Conservation (phyloP, 2,329 filamentous ascomycete species). For the Alternaria brassicicola region DNA sequence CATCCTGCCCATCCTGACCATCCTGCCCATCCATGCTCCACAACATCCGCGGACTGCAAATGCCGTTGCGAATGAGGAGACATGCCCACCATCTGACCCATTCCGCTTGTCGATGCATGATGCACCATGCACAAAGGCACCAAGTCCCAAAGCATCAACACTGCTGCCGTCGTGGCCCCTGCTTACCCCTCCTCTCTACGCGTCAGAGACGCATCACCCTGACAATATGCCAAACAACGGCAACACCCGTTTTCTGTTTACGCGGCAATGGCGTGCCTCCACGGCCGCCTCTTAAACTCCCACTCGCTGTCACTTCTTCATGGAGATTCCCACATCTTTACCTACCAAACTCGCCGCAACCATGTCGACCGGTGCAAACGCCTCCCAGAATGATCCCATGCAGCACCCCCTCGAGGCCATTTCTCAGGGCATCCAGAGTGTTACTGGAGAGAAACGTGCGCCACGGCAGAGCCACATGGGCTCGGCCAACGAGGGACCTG, state of each 20-base stretch:
- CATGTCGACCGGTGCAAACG: slow-evolving; percentile 37
- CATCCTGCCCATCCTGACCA: not conserved
- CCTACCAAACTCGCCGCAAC: slow-evolving; percentile 20
- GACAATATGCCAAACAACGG: slow-evolving; percentile 11
- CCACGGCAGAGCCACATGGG: slow-evolving; percentile 50
- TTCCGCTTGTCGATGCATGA: not conserved
- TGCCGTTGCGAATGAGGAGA: not conserved
- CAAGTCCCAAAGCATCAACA: not conserved
- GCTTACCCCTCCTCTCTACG: slow-evolving; percentile 4
- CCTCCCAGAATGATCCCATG: slow-evolving; percentile 40
- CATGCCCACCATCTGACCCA: not conserved
- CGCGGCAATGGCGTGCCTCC: slow-evolving; percentile 9
- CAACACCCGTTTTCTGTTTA: not conserved
- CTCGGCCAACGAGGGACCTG: slow-evolving; percentile 58
- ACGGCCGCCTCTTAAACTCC: not conserved
- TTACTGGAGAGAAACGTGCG: slow-evolving; percentile 48
- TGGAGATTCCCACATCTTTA: slow-evolving; percentile 26
- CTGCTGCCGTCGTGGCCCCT: not conserved
- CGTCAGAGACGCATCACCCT: slow-evolving; percentile 31
- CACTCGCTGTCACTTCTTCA: not conserved
- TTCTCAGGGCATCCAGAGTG: slow-evolving; percentile 50
- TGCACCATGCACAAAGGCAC: not conserved
- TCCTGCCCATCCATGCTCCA: no score
- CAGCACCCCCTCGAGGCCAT: slow-evolving; percentile 53
- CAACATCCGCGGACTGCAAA: not conserved